Conservation (phyloP, 352 stramenopile genomes). For the Phytophthora pistaciae region DNA sequence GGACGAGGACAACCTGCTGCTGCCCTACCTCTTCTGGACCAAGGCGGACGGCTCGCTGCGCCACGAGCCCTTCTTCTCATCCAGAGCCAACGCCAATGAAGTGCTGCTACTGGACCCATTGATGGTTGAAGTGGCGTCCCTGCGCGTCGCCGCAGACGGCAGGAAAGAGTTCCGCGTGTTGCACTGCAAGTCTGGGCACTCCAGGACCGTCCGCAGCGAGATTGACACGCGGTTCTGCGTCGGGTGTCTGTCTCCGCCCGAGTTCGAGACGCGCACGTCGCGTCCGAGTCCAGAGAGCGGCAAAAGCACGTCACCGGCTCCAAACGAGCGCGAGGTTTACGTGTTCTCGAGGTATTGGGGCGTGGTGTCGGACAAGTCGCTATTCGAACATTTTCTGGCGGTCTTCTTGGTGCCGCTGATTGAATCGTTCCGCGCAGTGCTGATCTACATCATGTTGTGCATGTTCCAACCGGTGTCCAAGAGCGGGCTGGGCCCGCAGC, state of each 20-base stretch:
- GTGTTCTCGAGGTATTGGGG: conserved; percentile 88
- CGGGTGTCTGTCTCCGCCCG: conserved; percentile 66
- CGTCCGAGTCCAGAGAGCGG: conserved; percentile 34
- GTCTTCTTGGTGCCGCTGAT: conserved; percentile 70
- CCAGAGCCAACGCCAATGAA: conserved; percentile 51
- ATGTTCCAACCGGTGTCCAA: conserved; percentile 53
- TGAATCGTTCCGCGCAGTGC: conserved; percentile 66
- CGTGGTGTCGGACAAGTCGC: conserved; percentile 80
- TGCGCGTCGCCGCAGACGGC: conserved; percentile 66
- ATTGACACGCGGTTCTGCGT: conserved; percentile 65
- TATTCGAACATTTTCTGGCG: conserved; percentile 72
- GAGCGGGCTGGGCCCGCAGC: conserved; percentile 16
- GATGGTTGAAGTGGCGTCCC: conserved; percentile 84
- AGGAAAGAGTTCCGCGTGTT: conserved; percentile 84
- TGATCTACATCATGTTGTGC: conserved; percentile 69
- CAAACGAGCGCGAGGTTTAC: conserved; percentile 58
- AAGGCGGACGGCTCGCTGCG: conserved; percentile 64
- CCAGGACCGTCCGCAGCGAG: conserved; percentile 29
- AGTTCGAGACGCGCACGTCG: conserved; percentile 41
- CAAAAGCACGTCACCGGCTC: conserved; percentile 30
- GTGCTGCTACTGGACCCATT: conserved; percentile 79
- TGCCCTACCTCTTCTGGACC: conserved; percentile 88
- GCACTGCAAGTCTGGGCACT: conserved; percentile 71
- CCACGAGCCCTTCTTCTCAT: conserved; percentile 67
- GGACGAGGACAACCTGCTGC: conserved; percentile 79